phyloP scores from a whole-genome alignment of 2,329 filamentous ascomycete species.

The Thelonectria rubi region DNA sequence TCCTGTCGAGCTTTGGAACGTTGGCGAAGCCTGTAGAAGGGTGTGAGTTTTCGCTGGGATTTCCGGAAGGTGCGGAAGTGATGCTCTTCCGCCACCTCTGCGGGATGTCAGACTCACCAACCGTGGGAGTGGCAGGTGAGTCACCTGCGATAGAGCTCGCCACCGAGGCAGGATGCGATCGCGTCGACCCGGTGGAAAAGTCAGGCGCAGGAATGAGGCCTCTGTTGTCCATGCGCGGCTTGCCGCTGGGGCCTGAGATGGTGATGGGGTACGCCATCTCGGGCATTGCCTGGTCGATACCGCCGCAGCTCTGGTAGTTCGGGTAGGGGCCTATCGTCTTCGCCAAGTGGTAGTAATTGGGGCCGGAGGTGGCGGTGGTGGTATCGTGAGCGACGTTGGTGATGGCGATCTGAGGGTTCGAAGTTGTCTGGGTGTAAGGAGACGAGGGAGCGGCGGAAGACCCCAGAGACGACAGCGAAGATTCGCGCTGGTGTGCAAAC shows the following conservation, averaged over 20 bases:
- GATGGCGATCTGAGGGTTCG: slow-evolving; percentile 67
- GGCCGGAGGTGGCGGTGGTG: slow-evolving; percentile 46
- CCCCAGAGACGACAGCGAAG: slow-evolving; percentile 68
- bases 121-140: slow-evolving; percentile 66
- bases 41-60: slow-evolving; percentile 63
- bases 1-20: slow-evolving; percentile 81
- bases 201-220: slow-evolving; percentile 58
- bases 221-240: slow-evolving; percentile 52
- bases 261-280: slow-evolving; percentile 54
- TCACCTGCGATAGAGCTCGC: slow-evolving; percentile 66
- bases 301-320: slow-evolving; percentile 49
- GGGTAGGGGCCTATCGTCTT: slow-evolving; percentile 57
- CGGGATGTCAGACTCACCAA: slow-evolving; percentile 58
- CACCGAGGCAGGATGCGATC: slow-evolving; percentile 64
- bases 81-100: slow-evolving; percentile 66
- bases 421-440: slow-evolving; percentile 63
- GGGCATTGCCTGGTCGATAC: slow-evolving; percentile 49
- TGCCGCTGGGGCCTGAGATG: slow-evolving; percentile 49
- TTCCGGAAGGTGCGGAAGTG: slow-evolving; percentile 29
- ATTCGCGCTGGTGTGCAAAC: slow-evolving; percentile 65
- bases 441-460: slow-evolving; percentile 70
- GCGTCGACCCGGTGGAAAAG: slow-evolving; percentile 50
- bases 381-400: slow-evolving; percentile 59
- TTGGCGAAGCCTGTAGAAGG: slow-evolving; percentile 58
- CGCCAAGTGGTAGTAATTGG: slow-evolving; percentile 55